Conservation (phyloP, 2,329 filamentous ascomycete genomes). For the Elsinoe arachidis region DNA sequence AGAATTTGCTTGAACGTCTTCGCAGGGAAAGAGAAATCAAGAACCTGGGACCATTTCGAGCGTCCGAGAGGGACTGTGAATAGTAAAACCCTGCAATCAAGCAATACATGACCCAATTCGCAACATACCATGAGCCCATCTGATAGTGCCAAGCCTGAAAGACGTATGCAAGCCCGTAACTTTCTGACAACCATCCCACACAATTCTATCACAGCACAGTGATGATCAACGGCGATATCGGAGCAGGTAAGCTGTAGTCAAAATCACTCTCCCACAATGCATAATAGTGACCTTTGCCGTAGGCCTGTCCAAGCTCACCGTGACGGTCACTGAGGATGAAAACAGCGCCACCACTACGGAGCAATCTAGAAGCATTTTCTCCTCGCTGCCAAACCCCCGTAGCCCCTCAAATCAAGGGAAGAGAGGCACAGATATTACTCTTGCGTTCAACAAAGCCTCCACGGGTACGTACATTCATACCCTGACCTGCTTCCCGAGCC, state of each 20-base stretch:
- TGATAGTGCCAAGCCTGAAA: neutral
- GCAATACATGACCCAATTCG: neutral
- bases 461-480: constrained; percentile 16
- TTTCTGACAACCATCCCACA: neutral
- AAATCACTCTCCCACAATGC: neutral
- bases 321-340: constrained; percentile 3
- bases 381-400: neutral
- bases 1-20: neutral
- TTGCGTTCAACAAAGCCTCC: constrained; percentile 27
- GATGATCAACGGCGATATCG: constrained; percentile 19
- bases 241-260: constrained; percentile 15
- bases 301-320: constrained; percentile 4
- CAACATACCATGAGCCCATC: neutral
- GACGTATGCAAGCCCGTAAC: no score
- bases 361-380: neutral
- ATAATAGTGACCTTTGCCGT: neutral
- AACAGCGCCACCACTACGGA: neutral
- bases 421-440: constrained; percentile 26
- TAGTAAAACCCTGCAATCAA: neutral
- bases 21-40: neutral
- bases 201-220: neutral
- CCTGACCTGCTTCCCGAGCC: neutral
- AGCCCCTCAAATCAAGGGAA: neutral
- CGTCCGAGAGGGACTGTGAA: neutral
- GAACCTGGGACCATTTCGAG: neutral